phyloP scores from a whole-genome alignment of 2,329 filamentous ascomycete species.

The Exophiala dermatitidis region DNA sequence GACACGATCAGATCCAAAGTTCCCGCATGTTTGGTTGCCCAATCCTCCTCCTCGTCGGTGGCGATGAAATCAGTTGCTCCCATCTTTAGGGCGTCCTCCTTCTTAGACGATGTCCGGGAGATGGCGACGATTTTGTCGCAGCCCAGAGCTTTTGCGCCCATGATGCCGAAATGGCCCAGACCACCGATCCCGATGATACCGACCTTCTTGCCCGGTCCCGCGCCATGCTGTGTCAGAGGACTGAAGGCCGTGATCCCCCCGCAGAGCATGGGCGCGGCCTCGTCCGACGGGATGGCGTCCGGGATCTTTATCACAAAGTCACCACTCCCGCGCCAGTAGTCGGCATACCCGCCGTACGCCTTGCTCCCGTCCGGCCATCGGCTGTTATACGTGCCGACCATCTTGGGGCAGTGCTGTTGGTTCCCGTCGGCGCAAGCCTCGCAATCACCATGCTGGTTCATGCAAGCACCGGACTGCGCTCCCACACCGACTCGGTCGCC shows the following conservation, averaged over 20 bases:
- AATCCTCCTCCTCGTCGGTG: constrained; percentile 50
- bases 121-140: constrained; percentile 57
- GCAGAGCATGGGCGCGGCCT: constrained; percentile 65
- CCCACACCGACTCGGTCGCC: constrained; percentile 60
- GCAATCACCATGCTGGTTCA: constrained; percentile 39
- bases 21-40: constrained; percentile 44
- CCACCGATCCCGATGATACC: constrained; percentile 68
- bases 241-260: constrained; percentile 69
- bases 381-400: constrained; percentile 49
- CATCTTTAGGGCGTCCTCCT: constrained; percentile 46
- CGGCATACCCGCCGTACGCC: constrained; percentile 60
- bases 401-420: constrained; percentile 37
- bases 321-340: constrained; percentile 49
- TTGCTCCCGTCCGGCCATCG: constrained; percentile 54
- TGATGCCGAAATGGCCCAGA: constrained; percentile 64
- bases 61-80: constrained; percentile 53
- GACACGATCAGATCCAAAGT: constrained; percentile 49
- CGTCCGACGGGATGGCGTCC: constrained; percentile 40
- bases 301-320: constrained; percentile 41
- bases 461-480: constrained; percentile 53
- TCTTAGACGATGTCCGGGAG: constrained; percentile 47
- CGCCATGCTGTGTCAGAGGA: constrained; percentile 59
- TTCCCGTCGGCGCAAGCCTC: constrained; percentile 45
- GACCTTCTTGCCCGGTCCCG: constrained; percentile 64
- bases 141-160: constrained; percentile 64